A percentile compares a stretch with the other conserved stretches of the same genome.
These are phyloP conservation scores for Cyclotella atomus DNA, from an alignment of 108 stramenopile genomes.

Conservation along the genomic window DNA sequence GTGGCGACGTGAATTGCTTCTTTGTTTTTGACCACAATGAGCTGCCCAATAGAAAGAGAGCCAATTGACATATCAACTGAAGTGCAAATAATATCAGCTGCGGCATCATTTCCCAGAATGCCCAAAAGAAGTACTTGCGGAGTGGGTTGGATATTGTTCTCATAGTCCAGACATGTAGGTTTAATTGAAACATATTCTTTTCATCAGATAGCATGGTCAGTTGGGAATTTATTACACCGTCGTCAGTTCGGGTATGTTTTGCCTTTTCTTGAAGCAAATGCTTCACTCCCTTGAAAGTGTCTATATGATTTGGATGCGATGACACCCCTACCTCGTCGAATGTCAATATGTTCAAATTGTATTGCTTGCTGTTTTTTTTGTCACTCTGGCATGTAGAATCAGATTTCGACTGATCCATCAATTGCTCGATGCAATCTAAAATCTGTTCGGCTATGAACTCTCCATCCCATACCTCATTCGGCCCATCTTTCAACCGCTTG, in stretches of 20 bases:
- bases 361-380: slow-evolving; percentile 21
- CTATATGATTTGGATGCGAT: slow-evolving; percentile 83
- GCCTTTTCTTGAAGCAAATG: slow-evolving; percentile 39
- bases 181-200: slow-evolving; percentile 13
- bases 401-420: neutral
- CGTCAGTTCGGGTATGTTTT: neutral
- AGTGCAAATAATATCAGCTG: slow-evolving; percentile 42
- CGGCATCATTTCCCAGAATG: slow-evolving; percentile 40
- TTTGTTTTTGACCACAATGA: slow-evolving; percentile 24
- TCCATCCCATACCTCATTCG: slow-evolving; percentile 50
- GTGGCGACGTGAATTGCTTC: neutral
- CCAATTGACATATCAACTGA: slow-evolving; percentile 46
- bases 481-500: slow-evolving; percentile 44
- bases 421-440: slow-evolving; percentile 17
- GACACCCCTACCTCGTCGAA: slow-evolving; percentile 82
- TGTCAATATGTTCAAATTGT: slow-evolving; percentile 57
- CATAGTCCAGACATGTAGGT: slow-evolving; percentile 18
- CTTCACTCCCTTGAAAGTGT: slow-evolving; percentile 65
- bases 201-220: neutral
- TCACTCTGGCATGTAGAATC: neutral
- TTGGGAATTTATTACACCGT: slow-evolving; percentile 6
- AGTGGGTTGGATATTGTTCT: slow-evolving; percentile 48
- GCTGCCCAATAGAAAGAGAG: slow-evolving; percentile 50
- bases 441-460: slow-evolving; percentile 26
- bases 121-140: slow-evolving; percentile 49